Evolutionary conservation across 805 yeast genomes (phyloP), one percentile per base, ranked within the genome.

Genomic region (Saccharomycopsis amapae): DNA sequence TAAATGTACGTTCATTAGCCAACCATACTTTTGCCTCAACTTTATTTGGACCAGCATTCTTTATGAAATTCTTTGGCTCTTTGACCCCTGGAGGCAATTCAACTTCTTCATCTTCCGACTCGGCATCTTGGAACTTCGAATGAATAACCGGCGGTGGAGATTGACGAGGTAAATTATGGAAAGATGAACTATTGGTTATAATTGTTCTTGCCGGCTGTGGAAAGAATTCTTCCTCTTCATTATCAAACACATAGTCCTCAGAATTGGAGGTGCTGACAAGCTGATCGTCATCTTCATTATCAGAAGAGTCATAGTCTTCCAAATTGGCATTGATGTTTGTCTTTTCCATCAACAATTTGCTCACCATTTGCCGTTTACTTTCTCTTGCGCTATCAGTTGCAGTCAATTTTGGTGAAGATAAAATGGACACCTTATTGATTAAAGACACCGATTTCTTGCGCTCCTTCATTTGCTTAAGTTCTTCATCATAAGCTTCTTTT

Each of bases 11-110:
- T 68, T 93, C 98, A 60, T 93, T 93, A 24, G 98, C 98, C 53
- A 93, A 72, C 97, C 97, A 93, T 12, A 93, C 98, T 61, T 93
- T 93, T 25, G 97, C 94, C 68, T 93, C 98, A 48, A 93, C 89
- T 64, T 85, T 88, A 46, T 88, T 77, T 1, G 96, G 93, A 5
- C 96, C 96, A 23, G 89, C 81, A 62, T 88, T 88, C 59, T 89
- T 85, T 56, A 90, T 72, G 65, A 85, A 76, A 26, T 72, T 68
- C 22, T 74, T 77, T 45, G 98, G 98, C 59, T 82, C 85, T 38
- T 71, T 70, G 18, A 90, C 97, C 13, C 97, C 97, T 2, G 84
- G 79, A 10, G 98, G 98, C 47, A 90, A 69, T 19, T 73, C 79
- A 39, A 87, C 73, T 61, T 89, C 97, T 56, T 81, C 87, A 50